Evolutionary conservation across 306 rosid genomes (phyloP), one percentile per base, ranked within the genome.

Genomic region (Carpinus fangiana): DNA sequence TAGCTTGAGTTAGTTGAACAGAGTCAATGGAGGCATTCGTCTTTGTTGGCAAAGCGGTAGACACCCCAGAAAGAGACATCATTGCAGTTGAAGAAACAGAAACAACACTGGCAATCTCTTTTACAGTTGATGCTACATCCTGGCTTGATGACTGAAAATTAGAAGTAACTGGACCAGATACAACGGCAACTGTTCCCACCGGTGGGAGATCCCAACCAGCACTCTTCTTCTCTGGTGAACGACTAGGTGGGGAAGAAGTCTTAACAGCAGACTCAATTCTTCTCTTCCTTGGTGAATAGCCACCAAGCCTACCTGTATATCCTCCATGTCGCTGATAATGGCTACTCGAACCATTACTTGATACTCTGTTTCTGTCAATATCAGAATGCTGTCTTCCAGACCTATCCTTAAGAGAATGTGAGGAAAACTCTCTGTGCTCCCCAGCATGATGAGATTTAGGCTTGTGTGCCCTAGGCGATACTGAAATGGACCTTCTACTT

Each of bases 251-350:
- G 56, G 98, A 86, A 81, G 96, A 93, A 75, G 97, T 93, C 85
- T 83, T 93, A 68, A 82, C 81, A 80, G 91, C 93, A 82, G 93
- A 84, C 79, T 93, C 97, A 62, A 90, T 81, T 84, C 88, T 91
- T 84, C 98, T 89, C 94, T 93, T 95, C 86, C 99, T 88, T 0
- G 97, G 98, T 36, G 99, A 95, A 89, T 95, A 95, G 64, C 99
- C 99, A 85, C 99, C 99, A 73, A 95, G 98, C 79, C 94, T 86
- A 85, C 92, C 93, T 18, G 86, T 57, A 34, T 86, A 82, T 57
- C 77, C 89, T 79, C 79, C 89, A 61, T 84, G 90, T 28, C 89
- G 87, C 45, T 83, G 85, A 83, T 90, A 83, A 62, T 88, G 91
- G 84, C 88, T 78, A 81, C 87, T 88, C 70, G 93, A 89, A 80